Conservation (phyloP, 192 early-diverging fungal genomes). For the Linnemannia hyalina region DNA sequence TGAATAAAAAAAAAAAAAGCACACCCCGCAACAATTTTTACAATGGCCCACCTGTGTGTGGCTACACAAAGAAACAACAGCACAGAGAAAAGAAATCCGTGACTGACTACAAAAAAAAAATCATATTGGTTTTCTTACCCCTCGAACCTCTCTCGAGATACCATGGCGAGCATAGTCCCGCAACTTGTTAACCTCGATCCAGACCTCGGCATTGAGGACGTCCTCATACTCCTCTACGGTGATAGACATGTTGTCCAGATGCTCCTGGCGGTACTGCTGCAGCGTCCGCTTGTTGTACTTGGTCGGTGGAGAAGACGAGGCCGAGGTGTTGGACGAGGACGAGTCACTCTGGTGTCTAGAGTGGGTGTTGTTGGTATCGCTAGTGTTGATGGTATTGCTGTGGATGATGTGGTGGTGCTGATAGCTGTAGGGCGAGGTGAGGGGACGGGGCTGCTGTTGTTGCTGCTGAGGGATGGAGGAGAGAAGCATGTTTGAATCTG, state of each 20-base stretch:
- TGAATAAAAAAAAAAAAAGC: background rate
- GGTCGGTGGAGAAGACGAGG: slow-evolving; percentile 38
- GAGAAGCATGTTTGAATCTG: slow-evolving; percentile 53
- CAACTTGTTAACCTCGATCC: slow-evolving; percentile 86
- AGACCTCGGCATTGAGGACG: slow-evolving; percentile 83
- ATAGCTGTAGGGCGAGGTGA: slow-evolving; percentile 33
- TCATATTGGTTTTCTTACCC: slow-evolving; percentile 48
- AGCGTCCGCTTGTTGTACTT: slow-evolving; percentile 52
- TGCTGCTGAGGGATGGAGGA: slow-evolving; percentile 51
- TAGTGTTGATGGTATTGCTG: slow-evolving; percentile 27
- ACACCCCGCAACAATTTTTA: background rate
- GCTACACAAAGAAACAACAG: slow-evolving; percentile 11
- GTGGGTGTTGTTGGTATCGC: slow-evolving; percentile 35
- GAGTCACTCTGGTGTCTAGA: slow-evolving; percentile 14
- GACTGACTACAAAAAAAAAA: background rate
- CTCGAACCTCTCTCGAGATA: slow-evolving; percentile 83
- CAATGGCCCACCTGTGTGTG: background rate
- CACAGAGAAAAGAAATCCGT: slow-evolving; percentile 5
- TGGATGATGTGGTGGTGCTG: slow-evolving; percentile 26
- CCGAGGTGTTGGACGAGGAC: slow-evolving; percentile 23
- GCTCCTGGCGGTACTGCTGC: slow-evolving; percentile 53
- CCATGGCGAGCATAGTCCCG: slow-evolving; percentile 82
- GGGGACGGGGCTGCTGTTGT: slow-evolving; percentile 39
- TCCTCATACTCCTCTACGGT: slow-evolving; percentile 78
- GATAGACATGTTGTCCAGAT: slow-evolving; percentile 58